phyloP scores from a whole-genome alignment of 768 basidiomycete genomes.

The Wakefieldia striispora region DNA sequence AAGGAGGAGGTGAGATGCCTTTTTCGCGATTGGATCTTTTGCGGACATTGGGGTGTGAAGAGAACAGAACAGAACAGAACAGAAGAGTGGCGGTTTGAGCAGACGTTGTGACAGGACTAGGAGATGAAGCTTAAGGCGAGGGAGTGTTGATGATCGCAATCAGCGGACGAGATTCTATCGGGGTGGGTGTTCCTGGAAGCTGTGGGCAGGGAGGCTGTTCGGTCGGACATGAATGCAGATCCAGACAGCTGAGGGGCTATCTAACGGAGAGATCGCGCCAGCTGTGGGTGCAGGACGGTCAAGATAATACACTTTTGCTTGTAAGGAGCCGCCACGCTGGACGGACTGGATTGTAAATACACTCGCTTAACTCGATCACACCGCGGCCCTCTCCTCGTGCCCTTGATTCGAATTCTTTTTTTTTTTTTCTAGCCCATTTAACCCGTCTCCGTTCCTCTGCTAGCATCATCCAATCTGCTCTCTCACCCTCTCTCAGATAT shows the following conservation, averaged over 20 bases:
- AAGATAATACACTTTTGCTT: too few species aligned
- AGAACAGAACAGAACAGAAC: conserved; percentile 27
- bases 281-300: too few species aligned
- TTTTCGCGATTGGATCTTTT: conserved; percentile 27
- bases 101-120: conserved; percentile 16
- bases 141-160: conserved; percentile 21
- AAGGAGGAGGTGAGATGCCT: conserved; percentile 35
- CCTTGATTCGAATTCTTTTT: conserved; percentile 63
- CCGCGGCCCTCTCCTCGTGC: conserved; percentile 59
- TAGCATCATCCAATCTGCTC: conserved; percentile 6
- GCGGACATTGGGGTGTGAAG: conserved; percentile 47
- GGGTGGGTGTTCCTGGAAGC: conserved; percentile 27
- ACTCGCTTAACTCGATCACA: conserved; percentile 39
- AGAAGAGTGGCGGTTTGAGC: conserved; percentile 1
- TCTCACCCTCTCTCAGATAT: conserved; percentile 2
- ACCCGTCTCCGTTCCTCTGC: conserved; percentile 34
- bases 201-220: conserved; percentile 16
- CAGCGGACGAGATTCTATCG: conserved; percentile 24
- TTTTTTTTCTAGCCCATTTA: conserved; percentile 62
- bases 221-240: conserved; percentile 37
- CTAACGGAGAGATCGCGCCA: too few species aligned
- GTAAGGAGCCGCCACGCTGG: conserved; percentile 21
- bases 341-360: conserved; percentile 37
- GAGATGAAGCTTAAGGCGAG: conserved; percentile 13
- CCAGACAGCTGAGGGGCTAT: conserved; percentile 8